Evolutionary conservation across 441 rosid genomes (phyloP).

Genomic region (Populus tomentosa): DNA sequence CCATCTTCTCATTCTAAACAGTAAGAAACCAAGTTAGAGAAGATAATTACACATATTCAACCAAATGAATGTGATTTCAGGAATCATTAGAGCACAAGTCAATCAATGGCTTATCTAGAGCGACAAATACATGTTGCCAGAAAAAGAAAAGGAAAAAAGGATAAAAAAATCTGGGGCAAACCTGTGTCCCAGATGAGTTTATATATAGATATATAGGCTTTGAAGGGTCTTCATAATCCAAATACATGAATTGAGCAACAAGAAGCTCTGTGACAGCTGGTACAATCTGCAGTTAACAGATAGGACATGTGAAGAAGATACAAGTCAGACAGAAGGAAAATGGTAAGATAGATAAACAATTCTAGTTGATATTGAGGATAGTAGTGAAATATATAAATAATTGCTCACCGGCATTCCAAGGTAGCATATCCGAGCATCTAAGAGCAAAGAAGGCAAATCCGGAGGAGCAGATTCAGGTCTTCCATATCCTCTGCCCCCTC

Average conservation of each 20-base stretch:
- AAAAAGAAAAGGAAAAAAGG: slow-evolving; percentile 1
- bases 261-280: slow-evolving; percentile 81
- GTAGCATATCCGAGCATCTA: slow-evolving; percentile 80
- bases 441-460: slow-evolving; percentile 84
- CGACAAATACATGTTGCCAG: background rate
- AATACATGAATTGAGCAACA: slow-evolving; percentile 75
- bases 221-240: slow-evolving; percentile 60
- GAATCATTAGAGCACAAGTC: background rate
- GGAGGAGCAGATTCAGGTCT: slow-evolving; percentile 67
- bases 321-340: slow-evolving; percentile 8
- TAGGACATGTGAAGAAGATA: slow-evolving; percentile 12
- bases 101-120: background rate
- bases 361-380: slow-evolving; percentile 6
- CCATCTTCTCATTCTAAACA: slow-evolving; percentile 72
- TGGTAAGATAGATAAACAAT: background rate
- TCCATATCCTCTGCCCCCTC: slow-evolving; percentile 51
- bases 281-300: slow-evolving; percentile 52
- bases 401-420: slow-evolving; percentile 83
- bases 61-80: background rate
- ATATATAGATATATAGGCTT: slow-evolving; percentile 81
- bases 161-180: slow-evolving; percentile 20
- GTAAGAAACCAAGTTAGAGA: slow-evolving; percentile 15
- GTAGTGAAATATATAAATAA: background rate
- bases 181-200: slow-evolving; percentile 87
- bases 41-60: background rate